A percentile compares a stretch with the other conserved stretches of the same genome.
Evolutionary conservation across 352 stramenopile genomes (phyloP).

Genomic region (Poterioochromonas sp.): DNA sequence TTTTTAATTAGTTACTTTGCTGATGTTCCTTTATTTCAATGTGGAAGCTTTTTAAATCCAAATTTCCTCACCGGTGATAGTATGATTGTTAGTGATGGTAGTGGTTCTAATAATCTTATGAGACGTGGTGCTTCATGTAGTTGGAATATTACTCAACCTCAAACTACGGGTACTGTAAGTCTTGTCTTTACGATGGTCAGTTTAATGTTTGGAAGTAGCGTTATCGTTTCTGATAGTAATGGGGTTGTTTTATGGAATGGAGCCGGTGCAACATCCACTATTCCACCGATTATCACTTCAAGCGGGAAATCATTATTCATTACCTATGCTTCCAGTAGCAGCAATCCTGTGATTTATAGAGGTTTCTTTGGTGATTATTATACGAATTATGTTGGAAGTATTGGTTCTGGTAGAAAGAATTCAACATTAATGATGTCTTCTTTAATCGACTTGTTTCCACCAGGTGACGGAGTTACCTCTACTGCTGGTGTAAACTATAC

Average conservation of each 20-base stretch:
- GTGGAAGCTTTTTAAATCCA: background rate
- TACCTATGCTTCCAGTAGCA: background rate
- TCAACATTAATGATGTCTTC: background rate
- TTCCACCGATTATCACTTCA: background rate
- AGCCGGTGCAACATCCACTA: background rate
- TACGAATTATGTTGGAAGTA: background rate
- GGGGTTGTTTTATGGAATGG: background rate
- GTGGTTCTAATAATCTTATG: background rate
- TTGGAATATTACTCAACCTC: background rate
- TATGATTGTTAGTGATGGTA: constrained; percentile 1
- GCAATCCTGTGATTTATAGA: background rate
- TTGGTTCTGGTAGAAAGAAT: background rate
- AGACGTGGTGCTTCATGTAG: background rate
- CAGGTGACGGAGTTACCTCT: background rate
- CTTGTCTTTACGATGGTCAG: background rate
- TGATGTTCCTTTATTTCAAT: background rate
- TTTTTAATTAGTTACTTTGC: background rate
- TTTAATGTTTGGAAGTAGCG: background rate
- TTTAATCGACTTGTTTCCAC: background rate
- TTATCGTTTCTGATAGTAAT: background rate
- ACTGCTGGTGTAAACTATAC: background rate
- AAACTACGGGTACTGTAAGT: background rate
- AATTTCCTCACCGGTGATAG: background rate
- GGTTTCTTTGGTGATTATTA: constrained; percentile 2
- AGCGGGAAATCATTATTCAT: background rate